Evolutionary conservation across 495 filamentous ascomycete species (phyloP), one percentile per base, ranked within the genome.

Genomic region (Cetradonia linearis): DNA sequence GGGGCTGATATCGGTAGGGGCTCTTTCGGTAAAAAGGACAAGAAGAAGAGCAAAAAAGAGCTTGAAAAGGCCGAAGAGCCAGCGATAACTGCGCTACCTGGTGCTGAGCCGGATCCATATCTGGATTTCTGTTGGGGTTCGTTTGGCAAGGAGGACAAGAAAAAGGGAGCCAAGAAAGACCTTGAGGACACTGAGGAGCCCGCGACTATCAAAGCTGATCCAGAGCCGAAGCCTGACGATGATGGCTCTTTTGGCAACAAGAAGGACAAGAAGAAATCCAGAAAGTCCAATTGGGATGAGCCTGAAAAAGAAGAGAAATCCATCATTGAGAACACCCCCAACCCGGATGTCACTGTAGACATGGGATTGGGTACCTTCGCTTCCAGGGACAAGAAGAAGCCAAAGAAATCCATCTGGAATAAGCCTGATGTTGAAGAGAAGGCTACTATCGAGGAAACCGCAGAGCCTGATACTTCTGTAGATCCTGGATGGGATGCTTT

Each of bases 111-210:
- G 13, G 58, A 66, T 31, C 36, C 47, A 20, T 52, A 63, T 27
- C n/a, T 60, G 10, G 67, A 69, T 28, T 57, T 66, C 63, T 67
- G 68, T 40, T 77, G 71, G 73, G 58, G 55, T 56, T 55, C 67
- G 11, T 55, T 71, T 25, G 69, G 68, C 47, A 62, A 65, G 14
- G 71, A 76, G 58, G 70, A 72, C 28, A 68, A 67, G 47, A 76
- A 77, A 64, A 74, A 74, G 63, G 64, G 66, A 56, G 69, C 72
- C 57, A 70, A 72, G 28, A 71, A 74, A 38, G 71, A 72, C 36
- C 28, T 30, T 14, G 55, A 60, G 10, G 59, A 54, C 30, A 37
- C 30, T 18, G 62, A 62, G 50, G 58, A 57, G 27, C 40, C 48
- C n/a, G 56, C 55, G 31, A 33, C 13, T 10, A 47, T 28, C 13